Base-by-base conservation (phyloP, 2,329 filamentous ascomycete species). In the Fusarium caatingaense region DNA sequence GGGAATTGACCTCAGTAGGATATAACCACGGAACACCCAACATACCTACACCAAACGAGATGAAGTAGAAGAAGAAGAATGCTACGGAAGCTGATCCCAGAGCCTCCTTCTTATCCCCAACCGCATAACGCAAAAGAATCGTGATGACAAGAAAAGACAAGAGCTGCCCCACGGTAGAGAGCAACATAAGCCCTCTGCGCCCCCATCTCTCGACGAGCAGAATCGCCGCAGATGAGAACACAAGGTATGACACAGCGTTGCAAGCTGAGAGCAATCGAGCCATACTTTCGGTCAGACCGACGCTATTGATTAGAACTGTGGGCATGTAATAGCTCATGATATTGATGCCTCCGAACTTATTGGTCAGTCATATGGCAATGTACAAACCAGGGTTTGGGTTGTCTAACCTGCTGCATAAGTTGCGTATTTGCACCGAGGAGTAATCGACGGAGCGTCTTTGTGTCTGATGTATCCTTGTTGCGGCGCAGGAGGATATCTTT, bases 231-330 rank as follows among this genome's bases (percentile, higher is more conserved):
- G 55, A 62, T 0, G 66, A 70, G 37, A 75, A 71, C 5, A 69
- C 25, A 5, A 76, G 61, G 32, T 75, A 75, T 0, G 70, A 69
- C 2, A 76, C 56, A 1, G 69, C 68, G 44, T 61, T 87, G 65
- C 82, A 84, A 0, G 84, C 85, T 0, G 85, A 82, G 7, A 88
- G 78, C 0, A 88, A 76, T 7, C 86, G 80, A 2, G 86, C 83
- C 68, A 85, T 80, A 8, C 74, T 80, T 48, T 86, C 82, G 2
- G 76, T 76, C 8, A 87, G 78, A 1, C 84, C 84, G 3, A 87
- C 85, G 2, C 82, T 85, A 16, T 82, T 72, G 48, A 86, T 87
- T 1, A 87, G 75, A 0, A 88, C 83, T 0, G 82, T 84, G 0
- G 85, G 84, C 0, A 87, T 72, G 45, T 76, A 77, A 15, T 72